These are phyloP conservation scores for Coniochaeta sp. DNA, from an alignment of 2,329 filamentous ascomycete species.

Conservation along the genomic window DNA sequence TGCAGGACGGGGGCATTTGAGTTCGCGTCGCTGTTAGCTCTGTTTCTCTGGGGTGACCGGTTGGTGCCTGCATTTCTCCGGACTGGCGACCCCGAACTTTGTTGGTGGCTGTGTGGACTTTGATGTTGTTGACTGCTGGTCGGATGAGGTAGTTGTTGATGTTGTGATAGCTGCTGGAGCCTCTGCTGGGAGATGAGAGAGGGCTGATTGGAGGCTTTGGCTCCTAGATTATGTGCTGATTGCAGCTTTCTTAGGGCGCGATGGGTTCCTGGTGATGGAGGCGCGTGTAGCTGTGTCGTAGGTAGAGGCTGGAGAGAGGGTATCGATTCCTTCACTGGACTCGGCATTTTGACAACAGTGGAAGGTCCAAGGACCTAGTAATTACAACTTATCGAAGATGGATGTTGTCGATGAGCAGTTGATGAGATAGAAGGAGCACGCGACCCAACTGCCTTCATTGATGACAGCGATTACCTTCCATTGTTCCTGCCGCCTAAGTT, in stretches of 20 bases:
- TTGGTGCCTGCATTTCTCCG: constrained; percentile 27
- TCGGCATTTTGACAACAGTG: constrained; percentile 20
- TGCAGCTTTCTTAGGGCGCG: constrained; percentile 66
- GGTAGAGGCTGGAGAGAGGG: constrained; percentile 21
- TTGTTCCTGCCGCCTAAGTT: not conserved
- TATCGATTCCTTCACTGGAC: constrained; percentile 20
- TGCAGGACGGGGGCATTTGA: constrained; percentile 18
- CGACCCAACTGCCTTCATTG: not conserved
- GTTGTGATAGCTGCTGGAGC: constrained; percentile 25
- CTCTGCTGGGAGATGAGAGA: constrained; percentile 60
- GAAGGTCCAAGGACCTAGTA: not conserved
- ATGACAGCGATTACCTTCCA: not conserved
- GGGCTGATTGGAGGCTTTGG: constrained; percentile 41
- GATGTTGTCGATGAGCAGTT: not conserved
- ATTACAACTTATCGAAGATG: not conserved
- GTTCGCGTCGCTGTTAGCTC: constrained; percentile 66
- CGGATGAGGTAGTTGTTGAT: constrained; percentile 25
- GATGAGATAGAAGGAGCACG: not conserved
- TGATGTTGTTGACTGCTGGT: constrained; percentile 11
- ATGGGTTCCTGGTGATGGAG: constrained; percentile 57
- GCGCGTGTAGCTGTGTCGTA: constrained; percentile 41
- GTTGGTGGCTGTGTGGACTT: constrained; percentile 14
- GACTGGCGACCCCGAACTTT: constrained; percentile 24
- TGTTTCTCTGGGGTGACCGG: constrained; percentile 47
- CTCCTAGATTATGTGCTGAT: constrained; percentile 64